These are phyloP conservation scores for Skeletonema costatum DNA, from an alignment of 108 stramenopile genomes.

Conservation along the genomic window DNA sequence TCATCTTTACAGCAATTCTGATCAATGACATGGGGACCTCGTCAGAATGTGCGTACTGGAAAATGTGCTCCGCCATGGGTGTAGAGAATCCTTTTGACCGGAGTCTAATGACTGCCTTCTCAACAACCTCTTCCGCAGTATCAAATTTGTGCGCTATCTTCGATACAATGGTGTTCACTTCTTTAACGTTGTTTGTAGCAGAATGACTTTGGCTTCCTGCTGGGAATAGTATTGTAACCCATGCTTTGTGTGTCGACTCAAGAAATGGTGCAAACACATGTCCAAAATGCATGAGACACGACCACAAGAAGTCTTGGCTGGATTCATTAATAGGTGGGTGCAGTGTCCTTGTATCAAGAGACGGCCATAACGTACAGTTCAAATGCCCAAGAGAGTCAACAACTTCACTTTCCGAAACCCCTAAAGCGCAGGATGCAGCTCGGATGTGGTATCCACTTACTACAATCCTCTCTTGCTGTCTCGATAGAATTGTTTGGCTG, in stretches of 20 bases:
- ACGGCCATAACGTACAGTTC: slow-evolving; percentile 49
- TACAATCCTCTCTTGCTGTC: slow-evolving; percentile 56
- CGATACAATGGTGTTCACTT: slow-evolving; percentile 19
- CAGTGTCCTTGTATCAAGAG: not conserved
- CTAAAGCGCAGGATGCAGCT: slow-evolving; percentile 55
- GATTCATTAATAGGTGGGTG: slow-evolving; percentile 19
- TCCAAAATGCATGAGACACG: slow-evolving; percentile 67
- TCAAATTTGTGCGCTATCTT: slow-evolving; percentile 53
- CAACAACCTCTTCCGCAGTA: slow-evolving; percentile 53
- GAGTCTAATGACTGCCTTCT: slow-evolving; percentile 39
- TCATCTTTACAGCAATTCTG: slow-evolving; percentile 55
- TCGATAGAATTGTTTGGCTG: slow-evolving; percentile 53
- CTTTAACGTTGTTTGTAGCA: not conserved
- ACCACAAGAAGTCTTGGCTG: slow-evolving; percentile 41
- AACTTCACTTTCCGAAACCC: slow-evolving; percentile 37
- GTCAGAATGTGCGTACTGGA: slow-evolving; percentile 51
- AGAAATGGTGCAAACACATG: slow-evolving; percentile 71
- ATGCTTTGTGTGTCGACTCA: slow-evolving; percentile 38
- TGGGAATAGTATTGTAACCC: slow-evolving; percentile 68
- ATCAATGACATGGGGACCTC: slow-evolving; percentile 53
- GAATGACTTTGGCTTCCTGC: not conserved
- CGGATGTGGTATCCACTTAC: slow-evolving; percentile 70
- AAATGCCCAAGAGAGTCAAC: slow-evolving; percentile 49
- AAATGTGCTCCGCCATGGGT: slow-evolving; percentile 54
- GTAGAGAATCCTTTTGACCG: slow-evolving; percentile 55